Evolutionary conservation across 148 eudicot genomes (phyloP).

Genomic region (Beta vulgaris): DNA sequence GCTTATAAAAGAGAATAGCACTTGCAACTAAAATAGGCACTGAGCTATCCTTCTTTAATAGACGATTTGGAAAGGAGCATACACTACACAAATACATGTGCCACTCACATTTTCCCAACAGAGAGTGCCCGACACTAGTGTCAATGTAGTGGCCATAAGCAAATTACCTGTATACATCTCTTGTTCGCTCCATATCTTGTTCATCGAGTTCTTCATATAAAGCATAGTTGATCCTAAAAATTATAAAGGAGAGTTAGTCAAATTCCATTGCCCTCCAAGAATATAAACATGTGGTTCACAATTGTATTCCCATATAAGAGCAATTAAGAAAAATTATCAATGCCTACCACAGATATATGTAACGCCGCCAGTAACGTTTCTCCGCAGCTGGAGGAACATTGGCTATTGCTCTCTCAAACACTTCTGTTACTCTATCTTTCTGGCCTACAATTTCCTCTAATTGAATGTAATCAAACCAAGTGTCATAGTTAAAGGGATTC

Average conservation of each 20-base stretch:
- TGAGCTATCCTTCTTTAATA: no score
- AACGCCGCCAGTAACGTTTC: constrained; percentile 98
- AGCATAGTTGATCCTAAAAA: constrained; percentile 77
- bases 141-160: not conserved
- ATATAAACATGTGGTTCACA: no score
- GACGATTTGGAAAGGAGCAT: not conserved
- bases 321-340: not conserved
- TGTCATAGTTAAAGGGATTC: constrained; percentile 84
- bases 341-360: constrained; percentile 84
- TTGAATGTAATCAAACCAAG: constrained; percentile 88
- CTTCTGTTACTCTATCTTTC: constrained; percentile 64
- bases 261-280: not conserved
- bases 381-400: constrained; percentile 87
- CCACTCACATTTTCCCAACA: not conserved
- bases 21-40: not conserved
- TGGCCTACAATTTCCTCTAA: constrained; percentile 79
- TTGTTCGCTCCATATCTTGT: constrained; percentile 66
- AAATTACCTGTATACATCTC: constrained; percentile 73
- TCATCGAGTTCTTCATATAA: constrained; percentile 92
- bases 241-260: constrained; percentile 7
- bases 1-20: not conserved
- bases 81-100: no score
- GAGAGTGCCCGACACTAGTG: not conserved
- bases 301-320: not conserved
- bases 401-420: constrained; percentile 87